These are phyloP conservation scores for Paracorniculantispora psalliotae DNA, from an alignment of 2,329 filamentous ascomycete species.

Conservation along the genomic window DNA sequence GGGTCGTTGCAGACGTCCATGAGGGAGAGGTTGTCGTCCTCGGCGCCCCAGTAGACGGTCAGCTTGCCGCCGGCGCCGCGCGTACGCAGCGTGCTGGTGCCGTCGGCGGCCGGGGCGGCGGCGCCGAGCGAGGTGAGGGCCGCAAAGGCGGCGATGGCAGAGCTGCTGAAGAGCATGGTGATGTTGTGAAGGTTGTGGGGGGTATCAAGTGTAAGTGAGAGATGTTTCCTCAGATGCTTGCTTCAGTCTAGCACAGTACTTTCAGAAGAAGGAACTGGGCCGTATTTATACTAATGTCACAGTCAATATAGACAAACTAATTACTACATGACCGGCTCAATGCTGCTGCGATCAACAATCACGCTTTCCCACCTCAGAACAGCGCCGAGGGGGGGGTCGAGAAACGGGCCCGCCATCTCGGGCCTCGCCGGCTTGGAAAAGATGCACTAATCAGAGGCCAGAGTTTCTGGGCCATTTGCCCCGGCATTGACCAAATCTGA, in stretches of 20 bases:
- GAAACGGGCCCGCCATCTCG: background rate
- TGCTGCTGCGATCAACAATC: background rate
- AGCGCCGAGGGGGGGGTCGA: background rate
- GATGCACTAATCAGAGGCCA: constrained; percentile 7
- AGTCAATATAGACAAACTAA: background rate
- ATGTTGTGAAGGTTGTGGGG: background rate
- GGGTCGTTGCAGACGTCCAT: constrained; percentile 18
- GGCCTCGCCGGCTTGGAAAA: background rate
- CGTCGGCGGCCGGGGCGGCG: background rate
- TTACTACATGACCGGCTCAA: background rate
- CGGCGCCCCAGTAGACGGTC: constrained; percentile 20
- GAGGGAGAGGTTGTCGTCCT: constrained; percentile 18
- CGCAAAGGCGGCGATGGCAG: constrained; percentile 4
- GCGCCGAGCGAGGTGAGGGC: constrained; percentile 6
- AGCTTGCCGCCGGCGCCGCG: constrained; percentile 17
- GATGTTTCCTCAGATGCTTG: background rate
- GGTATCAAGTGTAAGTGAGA: background rate
- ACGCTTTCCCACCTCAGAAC: background rate
- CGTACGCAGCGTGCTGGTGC: background rate
- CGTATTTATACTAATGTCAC: background rate
- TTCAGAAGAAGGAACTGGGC: too few relatives aligned
- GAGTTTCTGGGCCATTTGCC: background rate
- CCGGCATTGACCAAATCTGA: background rate
- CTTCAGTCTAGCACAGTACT: too few relatives aligned
- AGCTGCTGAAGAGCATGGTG: constrained; percentile 9